Evolutionary conservation across 1,284 basidiomycete species (phyloP).

Genomic region (Apiotrichum porosum): DNA sequence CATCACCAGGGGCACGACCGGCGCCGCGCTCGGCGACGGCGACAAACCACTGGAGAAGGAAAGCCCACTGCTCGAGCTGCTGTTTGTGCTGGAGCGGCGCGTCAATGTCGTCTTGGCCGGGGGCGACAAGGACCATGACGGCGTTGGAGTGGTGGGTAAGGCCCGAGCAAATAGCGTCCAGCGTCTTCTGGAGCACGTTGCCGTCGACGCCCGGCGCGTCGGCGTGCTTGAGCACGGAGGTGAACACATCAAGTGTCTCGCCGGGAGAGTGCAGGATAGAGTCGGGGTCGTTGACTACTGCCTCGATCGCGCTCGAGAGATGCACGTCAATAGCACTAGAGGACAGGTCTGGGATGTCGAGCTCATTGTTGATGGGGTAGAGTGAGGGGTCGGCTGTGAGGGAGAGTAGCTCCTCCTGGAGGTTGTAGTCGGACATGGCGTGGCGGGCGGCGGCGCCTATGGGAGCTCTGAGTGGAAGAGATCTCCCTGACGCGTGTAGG

Average conservation of each 20-base stretch:
- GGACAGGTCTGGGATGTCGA: constrained; percentile 57
- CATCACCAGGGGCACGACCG: constrained; percentile 36
- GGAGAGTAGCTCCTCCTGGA: constrained; percentile 67
- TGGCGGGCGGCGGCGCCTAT: too few species aligned
- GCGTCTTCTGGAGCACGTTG: constrained; percentile 37
- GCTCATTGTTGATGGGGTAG: constrained; percentile 62
- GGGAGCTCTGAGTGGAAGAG: too few species aligned
- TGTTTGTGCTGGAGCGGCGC: constrained; percentile 63
- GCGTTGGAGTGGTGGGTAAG: constrained; percentile 33
- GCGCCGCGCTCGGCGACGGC: constrained; percentile 68
- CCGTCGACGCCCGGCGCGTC: constrained; percentile 32
- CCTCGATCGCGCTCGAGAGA: constrained; percentile 59
- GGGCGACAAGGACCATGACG: constrained; percentile 25
- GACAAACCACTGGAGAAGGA: constrained; percentile 81
- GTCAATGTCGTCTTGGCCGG: constrained; percentile 59
- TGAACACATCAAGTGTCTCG: constrained; percentile 70
- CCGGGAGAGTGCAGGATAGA: constrained; percentile 56
- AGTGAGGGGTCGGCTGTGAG: constrained; percentile 55
- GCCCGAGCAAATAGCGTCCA: constrained; percentile 35
- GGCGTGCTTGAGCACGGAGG: constrained; percentile 59
- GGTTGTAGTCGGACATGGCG: constrained; percentile 56
- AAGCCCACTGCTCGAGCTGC: constrained; percentile 81
- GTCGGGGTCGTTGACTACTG: constrained; percentile 66
- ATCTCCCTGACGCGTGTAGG: not conserved
- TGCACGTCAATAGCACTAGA: constrained; percentile 47